Base-by-base conservation (phyloP, 1,284 basidiomycete species). In the Microbotryum violaceum region DNA sequence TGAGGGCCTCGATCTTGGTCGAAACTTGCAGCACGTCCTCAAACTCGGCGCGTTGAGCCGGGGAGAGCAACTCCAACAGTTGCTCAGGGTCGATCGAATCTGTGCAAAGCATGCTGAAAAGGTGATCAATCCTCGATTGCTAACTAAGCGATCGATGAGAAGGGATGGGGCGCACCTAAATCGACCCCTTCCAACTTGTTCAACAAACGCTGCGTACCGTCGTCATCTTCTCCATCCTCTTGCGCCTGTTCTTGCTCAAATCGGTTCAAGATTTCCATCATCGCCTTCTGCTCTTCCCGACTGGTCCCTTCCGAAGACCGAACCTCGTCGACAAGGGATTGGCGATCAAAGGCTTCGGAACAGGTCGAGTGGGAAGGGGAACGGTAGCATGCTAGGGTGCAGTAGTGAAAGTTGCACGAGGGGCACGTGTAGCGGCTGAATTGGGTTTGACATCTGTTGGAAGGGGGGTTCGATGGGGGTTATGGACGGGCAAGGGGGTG, bases 341-440 rank as follows among this genome's bases (percentile, higher is more conserved):
- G 83, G 65, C 82, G 82, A 74, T 88, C 88, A 73, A 90, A 90
- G 0, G 76, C 73, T 70, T 89, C 88, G 20, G 87, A 87, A 75
- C 88, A 90, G 71, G 80, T 79, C 1, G 78, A 76, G 72, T 89
- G 88, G 56, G 76, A 70, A 84, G 87, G 70, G 33, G 85, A 85
- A 44, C 85, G 83, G 75, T 88, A 91, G 74, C 88, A 91, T 16
- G 78, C 77, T 47, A 90, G 74, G 20, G 86, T 87, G 75, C 88
- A 91, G 70, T 90, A 90, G 0, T 81, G 81, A 18, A 86, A 75
- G 71, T 90, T 90, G 77, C 89, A 91, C 21, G 78, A 78, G 31
- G 89, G 85, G 67, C 88, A 91, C 0, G 83, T 85, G 73, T 91
- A 91, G 70, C 83, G 83, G 10, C 85, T 82, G 68, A 87, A 80